phyloP scores from a whole-genome alignment of 2,329 filamentous ascomycete genomes.

The Trichophyton verrucosum region DNA sequence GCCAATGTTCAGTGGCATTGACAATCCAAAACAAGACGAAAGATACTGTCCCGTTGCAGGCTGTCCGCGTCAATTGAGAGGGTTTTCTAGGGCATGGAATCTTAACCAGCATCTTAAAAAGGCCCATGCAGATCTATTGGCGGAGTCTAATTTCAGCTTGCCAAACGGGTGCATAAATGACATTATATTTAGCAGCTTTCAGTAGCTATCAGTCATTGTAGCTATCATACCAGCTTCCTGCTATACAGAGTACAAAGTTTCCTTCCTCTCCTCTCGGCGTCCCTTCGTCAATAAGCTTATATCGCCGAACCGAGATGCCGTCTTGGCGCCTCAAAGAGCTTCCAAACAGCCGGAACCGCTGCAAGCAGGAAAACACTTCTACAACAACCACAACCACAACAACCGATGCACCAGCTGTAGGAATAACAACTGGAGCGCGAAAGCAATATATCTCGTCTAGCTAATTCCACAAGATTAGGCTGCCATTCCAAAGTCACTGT shows the following conservation, averaged over 20 bases:
- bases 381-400: neutral
- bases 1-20: slow-evolving; percentile 1
- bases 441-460: too few species aligned
- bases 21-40: slow-evolving; percentile 10
- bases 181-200: too few species aligned
- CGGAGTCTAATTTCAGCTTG: neutral
- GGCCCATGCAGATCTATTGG: slow-evolving; percentile 17
- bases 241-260: neutral
- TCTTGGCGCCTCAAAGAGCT: neutral
- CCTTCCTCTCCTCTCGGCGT: neutral
- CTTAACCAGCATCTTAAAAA: slow-evolving; percentile 26
- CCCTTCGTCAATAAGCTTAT: neutral
- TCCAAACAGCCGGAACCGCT: neutral
- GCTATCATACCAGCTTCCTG: neutral
- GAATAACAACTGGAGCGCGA: too few species aligned
- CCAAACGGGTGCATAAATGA: neutral
- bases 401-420: too few species aligned
- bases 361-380: neutral
- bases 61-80: slow-evolving; percentile 20
- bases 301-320: slow-evolving; percentile 1
- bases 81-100: slow-evolving; percentile 28
- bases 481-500: too few species aligned
- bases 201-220: neutral
- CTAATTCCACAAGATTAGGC: too few species aligned
- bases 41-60: slow-evolving; percentile 23